Evolutionary conservation across 2,329 filamentous ascomycete species (phyloP), one percentile per base, ranked within the genome.

Genomic region (Ophiosphaerella korrae): DNA sequence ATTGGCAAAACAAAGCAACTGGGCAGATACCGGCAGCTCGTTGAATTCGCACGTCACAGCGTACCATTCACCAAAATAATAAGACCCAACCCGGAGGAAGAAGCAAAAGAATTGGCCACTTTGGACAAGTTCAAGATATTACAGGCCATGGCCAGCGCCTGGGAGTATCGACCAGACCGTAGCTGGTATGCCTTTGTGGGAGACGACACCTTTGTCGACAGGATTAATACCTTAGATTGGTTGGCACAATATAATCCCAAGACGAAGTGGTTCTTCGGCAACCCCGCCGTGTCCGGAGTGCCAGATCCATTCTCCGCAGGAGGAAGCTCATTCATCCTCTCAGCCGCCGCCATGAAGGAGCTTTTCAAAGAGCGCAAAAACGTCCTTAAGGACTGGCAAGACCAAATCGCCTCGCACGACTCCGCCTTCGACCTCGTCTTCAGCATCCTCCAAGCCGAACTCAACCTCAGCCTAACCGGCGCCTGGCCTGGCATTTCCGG

Each of bases 161-260:
- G 71, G 51, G 60, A 70, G 9, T 61, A 72, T 43, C 60, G 70
- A 33, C 78, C 78, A 2, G 68, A 81, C 23, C 78, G 79, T 38
- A 80, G 80, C 47, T 86, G 83, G 83, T 86, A 78, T 53, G 72
- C 84, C 48, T 86, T 86, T 63, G 78, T 84, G 40, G 83, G 85
- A 57, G 78, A 81, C 0, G 83, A 86, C 61, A 84, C 82, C 0
- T 85, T 82, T 56, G 66, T 84, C 35, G 72, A 82, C 8, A 82
- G 82, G 74, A 70, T 76, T 31, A 82, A 81, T 29, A 58, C 85
- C 35, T 61, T 84, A 13, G 68, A 75, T 21, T 85, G 81, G 81
- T 74, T 86, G 18, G 71, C 73, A 14, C 71, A 76, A 18, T 78
- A 82, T 54, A 78, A 85, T 62, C 57, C 78, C 2, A 66, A 63